Conservation (phyloP, 2,329 filamentous ascomycete genomes). For the Zymoseptoria passerinii region DNA sequence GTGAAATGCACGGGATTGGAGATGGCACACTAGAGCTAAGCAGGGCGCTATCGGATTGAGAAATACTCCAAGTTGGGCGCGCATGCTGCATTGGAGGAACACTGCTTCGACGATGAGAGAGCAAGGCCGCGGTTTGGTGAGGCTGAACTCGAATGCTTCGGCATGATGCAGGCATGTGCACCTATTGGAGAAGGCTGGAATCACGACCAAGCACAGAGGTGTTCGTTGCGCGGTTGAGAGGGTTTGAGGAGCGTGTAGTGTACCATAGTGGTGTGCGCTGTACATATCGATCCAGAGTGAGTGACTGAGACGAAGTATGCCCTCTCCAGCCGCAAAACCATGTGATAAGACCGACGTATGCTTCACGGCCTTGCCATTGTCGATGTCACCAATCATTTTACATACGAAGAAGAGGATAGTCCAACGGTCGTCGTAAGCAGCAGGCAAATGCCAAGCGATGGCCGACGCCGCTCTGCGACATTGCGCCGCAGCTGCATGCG, state of each 20-base stretch:
- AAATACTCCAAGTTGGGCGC: not conserved
- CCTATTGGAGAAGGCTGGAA: not conserved
- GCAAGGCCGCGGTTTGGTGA: not conserved
- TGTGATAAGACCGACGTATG: no score
- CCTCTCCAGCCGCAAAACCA: no score
- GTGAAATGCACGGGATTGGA: not conserved
- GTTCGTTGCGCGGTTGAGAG: not conserved
- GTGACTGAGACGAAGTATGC: no score
- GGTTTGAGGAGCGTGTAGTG: not conserved
- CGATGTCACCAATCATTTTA: no score
- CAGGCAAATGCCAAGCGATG: not conserved
- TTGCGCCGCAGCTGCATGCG: not conserved
- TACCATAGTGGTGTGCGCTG: not conserved
- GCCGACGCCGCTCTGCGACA: not conserved
- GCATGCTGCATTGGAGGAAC: not conserved
- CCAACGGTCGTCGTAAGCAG: not conserved
- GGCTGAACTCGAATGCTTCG: no score
- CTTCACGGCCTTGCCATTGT: no score
- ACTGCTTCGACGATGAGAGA: not conserved
- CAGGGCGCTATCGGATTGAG: not conserved
- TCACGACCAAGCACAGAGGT: not conserved
- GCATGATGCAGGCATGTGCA: not conserved
- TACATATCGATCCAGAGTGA: not conserved
- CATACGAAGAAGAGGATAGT: no score
- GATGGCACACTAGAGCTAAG: not conserved